Evolutionary conservation across 441 rosid species (phyloP).

Genomic region (Metrosideros polymorpha): DNA sequence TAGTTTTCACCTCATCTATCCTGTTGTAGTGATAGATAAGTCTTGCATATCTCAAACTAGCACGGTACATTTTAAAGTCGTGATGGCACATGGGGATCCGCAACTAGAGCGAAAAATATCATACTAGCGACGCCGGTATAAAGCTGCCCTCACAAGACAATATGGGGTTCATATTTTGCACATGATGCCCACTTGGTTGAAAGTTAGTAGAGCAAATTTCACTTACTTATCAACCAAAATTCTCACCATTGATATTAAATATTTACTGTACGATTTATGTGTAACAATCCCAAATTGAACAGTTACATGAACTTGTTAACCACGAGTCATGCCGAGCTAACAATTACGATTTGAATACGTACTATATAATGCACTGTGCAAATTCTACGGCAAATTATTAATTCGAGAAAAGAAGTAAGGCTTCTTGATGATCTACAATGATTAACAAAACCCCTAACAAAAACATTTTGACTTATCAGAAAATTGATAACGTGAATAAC

Average conservation of each 20-base stretch:
- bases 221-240: not conserved
- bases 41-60: not conserved
- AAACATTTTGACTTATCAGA: not conserved
- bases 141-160: not conserved
- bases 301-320: not conserved
- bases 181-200: rapidly evolving
- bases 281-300: not conserved
- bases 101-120: not conserved
- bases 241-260: not conserved
- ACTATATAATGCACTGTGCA: not conserved
- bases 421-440: not conserved
- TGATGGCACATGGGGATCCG: not conserved
- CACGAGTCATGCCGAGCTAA: not conserved
- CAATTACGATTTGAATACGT: not conserved
- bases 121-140: not conserved
- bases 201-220: not conserved
- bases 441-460: not conserved
- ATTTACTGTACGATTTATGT: not conserved
- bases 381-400: not conserved
- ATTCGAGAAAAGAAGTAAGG: not conserved
- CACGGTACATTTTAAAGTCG: not conserved
- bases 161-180: not conserved
- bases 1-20: not conserved
- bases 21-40: not conserved
- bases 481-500: not conserved